Conservation (phyloP, 352 stramenopile genomes). For the Phytophthora ohioensis region DNA sequence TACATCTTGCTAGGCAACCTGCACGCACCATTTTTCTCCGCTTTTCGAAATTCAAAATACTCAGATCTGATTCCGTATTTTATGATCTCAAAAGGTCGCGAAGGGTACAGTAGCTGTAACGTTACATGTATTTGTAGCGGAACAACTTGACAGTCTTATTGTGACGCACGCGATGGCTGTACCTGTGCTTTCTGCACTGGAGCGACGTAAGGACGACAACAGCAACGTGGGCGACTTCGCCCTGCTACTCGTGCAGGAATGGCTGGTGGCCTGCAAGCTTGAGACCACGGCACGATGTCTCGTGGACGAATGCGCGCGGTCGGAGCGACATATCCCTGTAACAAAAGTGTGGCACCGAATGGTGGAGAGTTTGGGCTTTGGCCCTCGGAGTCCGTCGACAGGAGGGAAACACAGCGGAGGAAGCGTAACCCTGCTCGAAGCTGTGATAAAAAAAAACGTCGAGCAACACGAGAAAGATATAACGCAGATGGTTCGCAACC, state of each 20-base stretch:
- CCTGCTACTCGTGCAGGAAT: slow-evolving; percentile 59
- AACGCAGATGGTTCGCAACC: slow-evolving; percentile 24
- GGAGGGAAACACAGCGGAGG: slow-evolving; percentile 21
- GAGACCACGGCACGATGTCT: slow-evolving; percentile 48
- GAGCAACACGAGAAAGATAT: slow-evolving; percentile 37
- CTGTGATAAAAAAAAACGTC: slow-evolving; percentile 14
- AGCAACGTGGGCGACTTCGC: slow-evolving; percentile 21
- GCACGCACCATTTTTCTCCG: slow-evolving; percentile 17
- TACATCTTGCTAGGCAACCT: background rate
- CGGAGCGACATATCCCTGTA: slow-evolving; percentile 24
- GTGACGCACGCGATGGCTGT: slow-evolving; percentile 29
- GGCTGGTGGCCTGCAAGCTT: slow-evolving; percentile 47
- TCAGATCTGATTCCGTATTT: slow-evolving; percentile 7
- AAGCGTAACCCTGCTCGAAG: slow-evolving; percentile 27
- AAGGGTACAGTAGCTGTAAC: background rate
- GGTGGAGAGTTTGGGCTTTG: slow-evolving; percentile 29
- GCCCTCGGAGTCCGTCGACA: slow-evolving; percentile 20
- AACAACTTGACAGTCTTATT: slow-evolving; percentile 8
- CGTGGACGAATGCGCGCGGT: slow-evolving; percentile 44
- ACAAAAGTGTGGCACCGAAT: slow-evolving; percentile 32
- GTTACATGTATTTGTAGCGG: background rate
- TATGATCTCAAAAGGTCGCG: slow-evolving; percentile 12
- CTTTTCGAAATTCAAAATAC: slow-evolving; percentile 3
- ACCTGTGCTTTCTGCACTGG: background rate
- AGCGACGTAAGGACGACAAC: slow-evolving; percentile 10